A percentile compares a stretch with the other conserved stretches of the same genome.
These are phyloP conservation scores for Termitomyces sp. DNA, from an alignment of 768 basidiomycete species.

Conservation along the genomic window DNA sequence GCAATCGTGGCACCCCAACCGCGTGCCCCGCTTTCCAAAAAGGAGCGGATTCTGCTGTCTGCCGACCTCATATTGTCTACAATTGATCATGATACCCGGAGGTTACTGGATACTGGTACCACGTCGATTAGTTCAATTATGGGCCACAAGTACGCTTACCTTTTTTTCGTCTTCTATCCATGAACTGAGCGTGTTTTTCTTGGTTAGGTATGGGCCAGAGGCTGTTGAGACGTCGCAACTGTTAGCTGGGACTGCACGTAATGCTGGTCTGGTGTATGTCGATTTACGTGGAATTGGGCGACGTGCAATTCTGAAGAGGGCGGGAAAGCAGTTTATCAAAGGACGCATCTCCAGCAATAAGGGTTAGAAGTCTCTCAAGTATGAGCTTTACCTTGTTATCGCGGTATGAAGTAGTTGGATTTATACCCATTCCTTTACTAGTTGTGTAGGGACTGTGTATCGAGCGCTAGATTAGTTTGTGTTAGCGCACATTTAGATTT, in stretches of 20 bases:
- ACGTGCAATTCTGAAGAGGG: slow-evolving; percentile 59
- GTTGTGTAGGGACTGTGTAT: not conserved
- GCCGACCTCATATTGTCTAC: slow-evolving; percentile 64
- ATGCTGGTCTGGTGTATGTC: slow-evolving; percentile 72
- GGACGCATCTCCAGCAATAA: slow-evolving; percentile 15
- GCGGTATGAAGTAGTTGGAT: not conserved
- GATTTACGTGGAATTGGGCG: slow-evolving; percentile 71
- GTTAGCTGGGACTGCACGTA: slow-evolving; percentile 59
- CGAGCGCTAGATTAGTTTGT: not conserved
- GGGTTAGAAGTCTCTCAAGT: not conserved
- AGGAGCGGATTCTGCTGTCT: slow-evolving; percentile 48
- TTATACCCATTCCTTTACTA: not conserved
- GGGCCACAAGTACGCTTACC: slow-evolving; percentile 46
- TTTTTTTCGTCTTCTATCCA: not conserved
- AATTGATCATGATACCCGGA: slow-evolving; percentile 51
- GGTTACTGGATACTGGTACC: slow-evolving; percentile 45
- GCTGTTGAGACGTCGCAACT: slow-evolving; percentile 54
- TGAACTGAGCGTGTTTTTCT: not conserved
- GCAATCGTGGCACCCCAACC: slow-evolving; percentile 10
- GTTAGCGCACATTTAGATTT: too few species aligned
- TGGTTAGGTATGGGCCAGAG: slow-evolving; percentile 51
- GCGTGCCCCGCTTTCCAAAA: slow-evolving; percentile 29
- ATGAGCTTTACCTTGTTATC: not conserved
- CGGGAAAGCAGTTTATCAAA: slow-evolving; percentile 53
- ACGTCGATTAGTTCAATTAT: slow-evolving; percentile 42